Evolutionary conservation across 345 rosid species (phyloP), one percentile per base, ranked within the genome.

Genomic region (Populus tremula): DNA sequence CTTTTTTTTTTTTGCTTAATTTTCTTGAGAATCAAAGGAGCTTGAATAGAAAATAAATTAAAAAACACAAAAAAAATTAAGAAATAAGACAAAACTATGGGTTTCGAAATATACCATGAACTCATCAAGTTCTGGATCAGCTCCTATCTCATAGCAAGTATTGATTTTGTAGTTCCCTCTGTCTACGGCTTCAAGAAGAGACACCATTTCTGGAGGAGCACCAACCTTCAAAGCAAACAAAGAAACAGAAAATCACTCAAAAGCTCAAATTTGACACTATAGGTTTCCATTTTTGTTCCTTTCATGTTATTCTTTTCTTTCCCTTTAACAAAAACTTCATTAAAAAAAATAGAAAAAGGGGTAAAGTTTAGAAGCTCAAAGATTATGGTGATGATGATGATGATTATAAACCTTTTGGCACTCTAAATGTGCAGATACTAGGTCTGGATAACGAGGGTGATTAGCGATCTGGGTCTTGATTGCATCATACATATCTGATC

Each of bases 121-220:
- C 59, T 86, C 84, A 35, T 91, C 94, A 1, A 91, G 90, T 77
- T 86, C 90, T n/a, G 90, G 94, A 78, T 91, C 92, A 67, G 80
- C 85, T 82, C 92, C 92, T 17, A 85, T 77, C 62, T 83, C 79
- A 74, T 74, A 61, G 47, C 71, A 39, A n/a, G 18, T 62, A 38
- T 77, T 69, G 38, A 74, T 79, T 18, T 73, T 43, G 78, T 49
- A 80, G 70, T 76, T 88, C 38, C 80, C 84, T 71, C 82, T 81
- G 72, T 82, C 78, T 25, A 89, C 81, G 73, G 87, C 89, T 69
- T 91, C 92, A 2, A 89, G 86, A 65, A 89, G 77, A 25, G 86
- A 80, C 0, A 81, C 88, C 77, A 86, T 67, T 70, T 82, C 90
- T 20, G 87, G 87, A 8, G 94, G 86, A 27, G 92, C 90, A 76